phyloP scores from a whole-genome alignment of 2,329 filamentous ascomycete genomes.

The Gyromitra esculenta region DNA sequence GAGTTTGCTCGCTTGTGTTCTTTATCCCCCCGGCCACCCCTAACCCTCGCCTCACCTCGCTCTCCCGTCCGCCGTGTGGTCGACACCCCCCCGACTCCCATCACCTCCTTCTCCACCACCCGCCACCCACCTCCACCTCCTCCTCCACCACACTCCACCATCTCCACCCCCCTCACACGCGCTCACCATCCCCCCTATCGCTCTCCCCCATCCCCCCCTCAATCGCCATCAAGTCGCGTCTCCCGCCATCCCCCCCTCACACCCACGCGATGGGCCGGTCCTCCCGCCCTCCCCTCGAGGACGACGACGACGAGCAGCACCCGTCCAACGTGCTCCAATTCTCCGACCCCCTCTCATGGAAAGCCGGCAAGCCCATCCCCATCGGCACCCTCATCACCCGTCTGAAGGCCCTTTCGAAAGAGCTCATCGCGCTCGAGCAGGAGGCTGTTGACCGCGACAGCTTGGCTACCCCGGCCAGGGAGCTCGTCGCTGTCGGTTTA shows the following conservation, averaged over 20 bases:
- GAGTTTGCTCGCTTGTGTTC: conserved; percentile 15
- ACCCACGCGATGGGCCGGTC: conserved; percentile 51
- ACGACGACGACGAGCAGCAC: conserved; percentile 51
- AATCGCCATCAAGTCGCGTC: conserved; percentile 36
- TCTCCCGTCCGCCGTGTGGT: conserved; percentile 28
- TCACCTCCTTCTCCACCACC: conserved; percentile 15
- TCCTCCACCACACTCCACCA: conserved; percentile 7
- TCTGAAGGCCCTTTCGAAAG: conserved; percentile 80
- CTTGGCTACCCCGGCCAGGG: conserved; percentile 82
- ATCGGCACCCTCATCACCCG: conserved; percentile 83
- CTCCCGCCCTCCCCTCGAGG: conserved; percentile 49
- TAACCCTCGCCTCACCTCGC: conserved; percentile 48
- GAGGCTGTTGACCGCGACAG: conserved; percentile 81
- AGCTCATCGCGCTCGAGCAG: conserved; percentile 86
- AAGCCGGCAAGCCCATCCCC: conserved; percentile 86
- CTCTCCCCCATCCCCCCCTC: conserved; percentile 8
- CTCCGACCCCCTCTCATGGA: conserved; percentile 87
- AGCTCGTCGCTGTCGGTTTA: conserved; percentile 82
- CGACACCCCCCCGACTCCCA: conserved; percentile 28
- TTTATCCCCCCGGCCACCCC: conserved; percentile 23
- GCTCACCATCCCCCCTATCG: conserved; percentile 2
- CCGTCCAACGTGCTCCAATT: conserved; percentile 70
- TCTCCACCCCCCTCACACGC: conserved; percentile 7
- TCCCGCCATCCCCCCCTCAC: conserved; percentile 8
- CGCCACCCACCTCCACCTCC: conserved; percentile 31